Evolutionary conservation across 352 stramenopile species (phyloP), one percentile per base, ranked within the genome.

Genomic region (Pythium aristosporum): DNA sequence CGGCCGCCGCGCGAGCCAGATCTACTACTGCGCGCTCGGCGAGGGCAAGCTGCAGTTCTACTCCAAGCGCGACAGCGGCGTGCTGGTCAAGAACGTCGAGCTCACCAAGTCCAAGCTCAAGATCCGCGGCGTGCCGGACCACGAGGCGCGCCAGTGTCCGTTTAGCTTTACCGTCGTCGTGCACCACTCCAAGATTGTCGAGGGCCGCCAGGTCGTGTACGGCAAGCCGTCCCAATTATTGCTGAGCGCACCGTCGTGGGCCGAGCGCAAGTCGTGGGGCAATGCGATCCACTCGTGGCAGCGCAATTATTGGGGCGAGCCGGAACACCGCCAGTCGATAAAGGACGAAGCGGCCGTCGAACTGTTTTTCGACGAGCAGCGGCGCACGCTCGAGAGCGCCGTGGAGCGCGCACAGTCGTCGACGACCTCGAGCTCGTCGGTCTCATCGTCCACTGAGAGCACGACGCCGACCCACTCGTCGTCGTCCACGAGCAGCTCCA

Each of bases 241-340:
- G 9, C 71, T 93, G 23, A 91, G 74, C 25, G 85, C 85, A 9
- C 81, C 87, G 21, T 87, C 80, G 36, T 91, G 81, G 76, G 73
- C 72, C 2, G 87, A 96, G 61, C 85, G 87, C 52, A 91, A 91
- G 60, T 74, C 79, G 8, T 96, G 87, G 87, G 87, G 85, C n/a
- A 96, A 94, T 55, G 79, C 82, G 21, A 93, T 96, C 64, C 80
- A 92, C 61, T 82, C 80, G 20, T 96, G 87, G 87, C 87, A 96
- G 63, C 82, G 87, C 28, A 88, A 89, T 63, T 96, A 94, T 68
- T 94, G 87, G 87, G 75, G 82, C 37, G 87, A 96, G 37, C 87
- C 87, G 7, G 75, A 89, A 52, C 82, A 92, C 69, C 70, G 68
- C 18, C 52, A 65, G 37, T 65, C 81, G 9, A 68, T 79, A 15